Evolutionary conservation across 768 basidiomycete species (phyloP).

Genomic region (Suillus occidentalis): DNA sequence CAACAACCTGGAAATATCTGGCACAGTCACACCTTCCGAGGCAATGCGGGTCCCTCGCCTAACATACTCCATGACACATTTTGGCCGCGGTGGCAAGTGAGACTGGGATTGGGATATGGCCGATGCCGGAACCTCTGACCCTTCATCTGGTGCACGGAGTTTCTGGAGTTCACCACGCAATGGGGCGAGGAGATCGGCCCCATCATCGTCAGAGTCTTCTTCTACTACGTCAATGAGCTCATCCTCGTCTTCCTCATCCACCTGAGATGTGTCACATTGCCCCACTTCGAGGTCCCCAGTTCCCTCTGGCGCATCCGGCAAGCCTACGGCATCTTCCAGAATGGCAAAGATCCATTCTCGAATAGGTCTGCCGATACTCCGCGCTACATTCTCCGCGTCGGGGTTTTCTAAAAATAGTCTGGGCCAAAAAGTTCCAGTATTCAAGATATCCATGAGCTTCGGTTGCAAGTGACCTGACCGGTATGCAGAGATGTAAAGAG

Average conservation of each 20-base stretch:
- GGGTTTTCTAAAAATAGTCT: conserved; percentile 76
- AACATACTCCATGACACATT: conserved; percentile 53
- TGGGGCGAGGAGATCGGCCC: conserved; percentile 62
- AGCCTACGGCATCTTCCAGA: conserved; percentile 64
- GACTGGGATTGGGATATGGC: conserved; percentile 31
- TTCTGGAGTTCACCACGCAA: conserved; percentile 65
- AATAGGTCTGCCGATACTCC: conserved; percentile 62
- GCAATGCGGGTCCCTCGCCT: conserved; percentile 69
- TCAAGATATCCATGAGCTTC: conserved; percentile 57
- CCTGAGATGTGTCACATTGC: conserved; percentile 22
- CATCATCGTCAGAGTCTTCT: conserved; percentile 48
- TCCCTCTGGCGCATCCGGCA: conserved; percentile 39
- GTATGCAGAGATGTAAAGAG: conserved; percentile 62
- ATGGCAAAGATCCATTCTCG: conserved; percentile 68
- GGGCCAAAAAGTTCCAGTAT: conserved; percentile 68
- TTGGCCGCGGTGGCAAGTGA: conserved; percentile 18
- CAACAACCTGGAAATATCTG: conserved; percentile 48
- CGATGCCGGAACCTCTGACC: conserved; percentile 30
- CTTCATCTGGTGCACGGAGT: conserved; percentile 46
- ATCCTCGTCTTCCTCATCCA: conserved; percentile 49
- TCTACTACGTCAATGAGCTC: conserved; percentile 70
- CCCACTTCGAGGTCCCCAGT: conserved; percentile 22
- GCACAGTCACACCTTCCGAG: conserved; percentile 55
- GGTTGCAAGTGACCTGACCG: conserved; percentile 57
- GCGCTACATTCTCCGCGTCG: conserved; percentile 64